Percentiles rank a stretch among this genome's conserved stretches.
Conservation (phyloP, 768 basidiomycete genomes). For the Suillus lakei region DNA sequence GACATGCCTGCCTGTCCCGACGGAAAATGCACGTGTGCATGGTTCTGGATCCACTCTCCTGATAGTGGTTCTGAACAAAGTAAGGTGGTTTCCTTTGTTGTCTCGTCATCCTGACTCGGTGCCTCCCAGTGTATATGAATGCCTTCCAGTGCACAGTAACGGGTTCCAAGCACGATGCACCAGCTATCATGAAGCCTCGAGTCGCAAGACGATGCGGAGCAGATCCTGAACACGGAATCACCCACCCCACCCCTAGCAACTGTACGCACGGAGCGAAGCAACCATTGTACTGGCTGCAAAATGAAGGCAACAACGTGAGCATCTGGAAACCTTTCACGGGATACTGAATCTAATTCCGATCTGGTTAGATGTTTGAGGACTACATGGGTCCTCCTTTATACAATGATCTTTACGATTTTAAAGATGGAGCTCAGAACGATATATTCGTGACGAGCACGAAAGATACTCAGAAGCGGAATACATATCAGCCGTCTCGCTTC, state of each 20-base stretch:
- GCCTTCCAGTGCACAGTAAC: constrained; percentile 46
- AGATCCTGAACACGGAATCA: constrained; percentile 28
- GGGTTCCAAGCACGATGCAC: constrained; percentile 29
- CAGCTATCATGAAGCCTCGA: constrained; percentile 36
- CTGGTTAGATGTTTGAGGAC: constrained; percentile 36
- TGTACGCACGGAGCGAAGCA: constrained; percentile 45
- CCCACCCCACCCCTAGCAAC: constrained; percentile 33
- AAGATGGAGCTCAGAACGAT: constrained; percentile 48
- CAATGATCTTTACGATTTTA: constrained; percentile 43
- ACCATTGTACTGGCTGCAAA: constrained; percentile 46
- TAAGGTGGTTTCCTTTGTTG: constrained; percentile 19
- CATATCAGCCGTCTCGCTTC: background rate
- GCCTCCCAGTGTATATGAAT: constrained; percentile 40
- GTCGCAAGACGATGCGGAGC: constrained; percentile 41
- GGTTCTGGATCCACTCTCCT: constrained; percentile 44
- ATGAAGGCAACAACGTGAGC: constrained; percentile 45
- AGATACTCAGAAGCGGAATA: background rate
- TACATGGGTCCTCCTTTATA: constrained; percentile 39
- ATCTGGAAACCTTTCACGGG: background rate
- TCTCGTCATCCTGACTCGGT: background rate
- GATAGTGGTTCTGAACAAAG: constrained; percentile 43
- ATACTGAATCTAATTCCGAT: background rate
- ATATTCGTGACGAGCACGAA: constrained; percentile 33
- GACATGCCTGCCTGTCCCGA: constrained; percentile 48
- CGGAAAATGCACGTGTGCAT: constrained; percentile 49